Base-by-base conservation (phyloP, 345 rosid genomes). In the Gynandropsis gynandra region DNA sequence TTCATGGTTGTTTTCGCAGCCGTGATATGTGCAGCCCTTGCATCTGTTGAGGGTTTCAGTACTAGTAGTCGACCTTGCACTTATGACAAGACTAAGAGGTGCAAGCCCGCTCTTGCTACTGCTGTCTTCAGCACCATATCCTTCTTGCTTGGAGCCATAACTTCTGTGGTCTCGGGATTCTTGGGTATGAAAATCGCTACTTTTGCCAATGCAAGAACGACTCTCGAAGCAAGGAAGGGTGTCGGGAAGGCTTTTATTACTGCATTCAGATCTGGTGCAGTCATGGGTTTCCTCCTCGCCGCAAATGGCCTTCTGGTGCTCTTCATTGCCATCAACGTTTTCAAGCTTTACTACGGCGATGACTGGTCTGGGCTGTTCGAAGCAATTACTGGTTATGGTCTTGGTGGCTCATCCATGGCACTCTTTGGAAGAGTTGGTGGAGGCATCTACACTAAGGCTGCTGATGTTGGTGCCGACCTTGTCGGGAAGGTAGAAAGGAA, bases 391-490 rank as follows among this genome's bases (percentile, higher is more conserved):
- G 94, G 87, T 46, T 84, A 84, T 64, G 88, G 94, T 19, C 88
- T 84, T 56, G 94, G 94, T 21, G 94, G 94, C 58, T 84, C 94
- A 49, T 84, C 94, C 48, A 84, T 84, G 88, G 88, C 94, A 32
- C 81, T 84, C 35, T 81, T 84, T 63, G 87, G 88, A 16, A 79
- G 88, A 76, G 94, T 84, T 59, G 94, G 80, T 44, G 87, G 94
- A 42, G 94, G 94, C 19, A 84, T 84, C 52, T 84, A 84, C 69
- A 84, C 88, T 29, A 83, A 83, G 61, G 93, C 87, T 64, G 93
- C 87, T 59, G 93, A 80, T 75, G 93, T 83, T 35, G 88, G 94
- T 80, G 94, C 88, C 14, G 93, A 84, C 69, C 94, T 84, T 65
- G 94, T 84, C 8, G 94, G 93, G 45, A 83, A 83, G 69, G 81